A percentile compares a stretch with the other conserved stretches of the same genome.
Conservation (phyloP, 1,139 yeast species). For the Taiozyma sp. region DNA sequence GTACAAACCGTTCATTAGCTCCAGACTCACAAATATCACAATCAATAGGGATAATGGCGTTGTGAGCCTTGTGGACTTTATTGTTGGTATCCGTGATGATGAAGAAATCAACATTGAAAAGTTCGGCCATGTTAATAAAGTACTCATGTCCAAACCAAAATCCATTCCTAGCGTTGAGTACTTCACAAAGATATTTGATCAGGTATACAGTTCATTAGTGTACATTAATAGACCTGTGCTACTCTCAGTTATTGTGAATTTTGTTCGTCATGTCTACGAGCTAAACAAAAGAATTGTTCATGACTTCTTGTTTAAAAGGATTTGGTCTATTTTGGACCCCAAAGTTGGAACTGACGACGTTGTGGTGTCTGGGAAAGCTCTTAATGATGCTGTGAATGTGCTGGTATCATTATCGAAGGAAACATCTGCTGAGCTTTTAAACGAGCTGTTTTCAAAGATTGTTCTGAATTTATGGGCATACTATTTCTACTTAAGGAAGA, state of each 20-base stretch:
- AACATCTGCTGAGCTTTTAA: constrained; percentile 37
- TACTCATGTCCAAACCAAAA: constrained; percentile 58
- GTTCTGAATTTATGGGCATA: constrained; percentile 55
- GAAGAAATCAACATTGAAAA: constrained; percentile 63
- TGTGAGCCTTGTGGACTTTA: constrained; percentile 64
- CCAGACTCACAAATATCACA: constrained; percentile 48
- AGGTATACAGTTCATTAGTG: constrained; percentile 51
- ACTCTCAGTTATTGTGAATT: constrained; percentile 50
- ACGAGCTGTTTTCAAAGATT: constrained; percentile 31
- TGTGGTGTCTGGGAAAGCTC: constrained; percentile 39
- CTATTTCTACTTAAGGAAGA: constrained; percentile 42
- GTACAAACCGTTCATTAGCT: constrained; percentile 40
- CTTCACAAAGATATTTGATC: constrained; percentile 50
- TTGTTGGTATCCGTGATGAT: constrained; percentile 69
- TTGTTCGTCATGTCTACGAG: constrained; percentile 47
- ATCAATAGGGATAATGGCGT: constrained; percentile 61
- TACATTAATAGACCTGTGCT: constrained; percentile 58
- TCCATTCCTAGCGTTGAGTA: constrained; percentile 42
- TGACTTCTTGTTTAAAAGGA: constrained; percentile 50
- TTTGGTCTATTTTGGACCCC: constrained; percentile 45
- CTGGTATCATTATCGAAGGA: constrained; percentile 55
- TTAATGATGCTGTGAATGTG: constrained; percentile 64
- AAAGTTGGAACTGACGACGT: constrained; percentile 16
- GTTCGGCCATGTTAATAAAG: constrained; percentile 57
- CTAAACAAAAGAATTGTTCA: constrained; percentile 46